These are phyloP conservation scores for Eucalyptus sp. DNA, from an alignment of 345 rosid species.

Conservation along the genomic window DNA sequence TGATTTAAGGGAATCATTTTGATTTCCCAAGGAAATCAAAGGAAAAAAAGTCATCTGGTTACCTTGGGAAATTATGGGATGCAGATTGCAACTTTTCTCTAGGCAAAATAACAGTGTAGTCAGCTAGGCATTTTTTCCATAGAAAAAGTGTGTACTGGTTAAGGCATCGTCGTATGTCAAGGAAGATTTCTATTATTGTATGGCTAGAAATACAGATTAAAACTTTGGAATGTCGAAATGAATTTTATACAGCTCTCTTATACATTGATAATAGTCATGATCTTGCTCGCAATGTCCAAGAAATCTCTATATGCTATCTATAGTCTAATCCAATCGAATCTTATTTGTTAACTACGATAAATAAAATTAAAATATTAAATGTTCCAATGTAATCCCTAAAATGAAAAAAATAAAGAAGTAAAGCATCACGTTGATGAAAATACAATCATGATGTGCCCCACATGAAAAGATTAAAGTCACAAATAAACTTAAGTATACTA, in stretches of 20 bases:
- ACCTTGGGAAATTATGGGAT: neutral
- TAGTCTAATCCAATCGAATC: neutral
- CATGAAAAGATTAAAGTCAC: neutral
- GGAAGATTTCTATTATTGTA: neutral
- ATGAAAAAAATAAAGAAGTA: neutral
- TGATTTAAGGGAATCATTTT: neutral
- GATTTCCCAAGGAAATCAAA: neutral
- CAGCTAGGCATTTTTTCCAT: neutral
- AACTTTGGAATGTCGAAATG: neutral
- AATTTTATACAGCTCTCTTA: neutral
- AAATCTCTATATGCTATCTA: neutral
- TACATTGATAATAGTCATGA: neutral
- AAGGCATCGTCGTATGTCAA: neutral
- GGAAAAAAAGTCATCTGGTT: neutral
- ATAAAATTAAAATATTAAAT: neutral
- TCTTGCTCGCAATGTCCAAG: neutral
- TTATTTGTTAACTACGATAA: neutral
- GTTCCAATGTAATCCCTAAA: neutral
- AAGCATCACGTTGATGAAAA: neutral
- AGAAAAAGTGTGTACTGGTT: neutral
- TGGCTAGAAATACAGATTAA: neutral
- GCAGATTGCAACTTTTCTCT: neutral
- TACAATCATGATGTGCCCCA: neutral
- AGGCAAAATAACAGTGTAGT: neutral
- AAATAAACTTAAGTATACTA: neutral